Conservation (phyloP, 805 yeast species). For the Ogataea henricii region DNA sequence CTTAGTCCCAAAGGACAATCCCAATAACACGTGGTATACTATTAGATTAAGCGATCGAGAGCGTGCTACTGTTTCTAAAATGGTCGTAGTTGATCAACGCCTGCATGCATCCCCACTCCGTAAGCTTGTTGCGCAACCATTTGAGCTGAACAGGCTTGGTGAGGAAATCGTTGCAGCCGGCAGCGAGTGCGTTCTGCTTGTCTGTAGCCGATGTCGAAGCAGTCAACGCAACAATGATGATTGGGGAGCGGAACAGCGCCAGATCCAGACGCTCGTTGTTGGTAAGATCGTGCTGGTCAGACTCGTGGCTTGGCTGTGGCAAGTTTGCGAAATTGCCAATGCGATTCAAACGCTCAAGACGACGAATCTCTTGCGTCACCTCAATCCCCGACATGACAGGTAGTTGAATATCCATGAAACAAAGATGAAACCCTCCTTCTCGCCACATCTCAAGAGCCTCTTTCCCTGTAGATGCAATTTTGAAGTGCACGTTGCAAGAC, state of each 20-base stretch:
- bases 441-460: conserved; percentile 96
- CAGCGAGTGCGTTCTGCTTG: conserved; percentile 86
- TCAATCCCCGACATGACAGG: conserved; percentile 97
- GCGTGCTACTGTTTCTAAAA: conserved; percentile 55
- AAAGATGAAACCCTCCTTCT: conserved; percentile 90
- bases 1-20: neutral
- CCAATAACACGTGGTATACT: conserved; percentile 1
- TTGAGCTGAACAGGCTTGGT: conserved; percentile 94
- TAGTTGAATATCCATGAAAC: conserved; percentile 94
- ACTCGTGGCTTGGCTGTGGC: conserved; percentile 15
- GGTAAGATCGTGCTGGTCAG: conserved; percentile 16
- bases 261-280: conserved; percentile 59
- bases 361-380: conserved; percentile 88
- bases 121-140: conserved; percentile 91
- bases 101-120: conserved; percentile 99
- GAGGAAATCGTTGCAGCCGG: conserved; percentile 96
- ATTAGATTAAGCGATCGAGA: conserved; percentile 1
- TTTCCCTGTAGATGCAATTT: conserved; percentile 88
- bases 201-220: conserved; percentile 87
- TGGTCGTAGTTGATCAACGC: conserved; percentile 94
- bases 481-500: conserved; percentile 80
- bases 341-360: conserved; percentile 75
- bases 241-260: conserved; percentile 80
- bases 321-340: conserved; percentile 59
- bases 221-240: conserved; percentile 96